Conservation (phyloP, 2,329 filamentous ascomycete genomes). For the Alternaria sp. region DNA sequence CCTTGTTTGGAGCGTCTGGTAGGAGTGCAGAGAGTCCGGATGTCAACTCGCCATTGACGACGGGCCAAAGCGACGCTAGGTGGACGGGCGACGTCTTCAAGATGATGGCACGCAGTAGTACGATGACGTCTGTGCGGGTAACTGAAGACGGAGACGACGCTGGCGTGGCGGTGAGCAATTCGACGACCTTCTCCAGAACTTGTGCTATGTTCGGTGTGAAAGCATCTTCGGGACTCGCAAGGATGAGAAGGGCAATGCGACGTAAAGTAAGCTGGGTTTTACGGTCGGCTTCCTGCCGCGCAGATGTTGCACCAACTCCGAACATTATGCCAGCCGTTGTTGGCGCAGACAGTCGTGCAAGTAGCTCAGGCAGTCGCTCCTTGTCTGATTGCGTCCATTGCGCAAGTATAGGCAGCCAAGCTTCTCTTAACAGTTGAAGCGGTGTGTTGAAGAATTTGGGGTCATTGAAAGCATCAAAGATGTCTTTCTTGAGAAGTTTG, state of each 20-base stretch:
- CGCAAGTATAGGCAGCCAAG: conserved; percentile 82
- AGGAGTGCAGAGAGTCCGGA: conserved; percentile 77
- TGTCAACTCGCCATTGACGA: conserved; percentile 85
- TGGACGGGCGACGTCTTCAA: conserved; percentile 81
- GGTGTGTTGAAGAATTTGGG: conserved; percentile 79
- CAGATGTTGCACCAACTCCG: conserved; percentile 94
- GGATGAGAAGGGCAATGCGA: conserved; percentile 77
- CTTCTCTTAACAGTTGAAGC: conserved; percentile 67
- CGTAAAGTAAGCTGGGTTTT: conserved; percentile 90
- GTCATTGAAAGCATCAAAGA: conserved; percentile 91
- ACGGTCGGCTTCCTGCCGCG: conserved; percentile 91
- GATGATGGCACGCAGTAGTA: conserved; percentile 81
- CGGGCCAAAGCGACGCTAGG: conserved; percentile 85
- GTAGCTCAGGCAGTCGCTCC: conserved; percentile 81
- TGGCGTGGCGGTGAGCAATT: conserved; percentile 81
- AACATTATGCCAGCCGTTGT: conserved; percentile 97
- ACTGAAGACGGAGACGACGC: conserved; percentile 91
- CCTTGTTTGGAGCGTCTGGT: conserved; percentile 69
- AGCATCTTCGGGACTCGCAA: conserved; percentile 77
- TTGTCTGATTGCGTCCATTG: conserved; percentile 89
- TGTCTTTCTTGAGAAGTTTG: conserved; percentile 91
- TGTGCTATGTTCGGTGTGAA: conserved; percentile 77
- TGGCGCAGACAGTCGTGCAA: conserved; percentile 79
- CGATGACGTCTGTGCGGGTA: conserved; percentile 87
- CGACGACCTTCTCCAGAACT: conserved; percentile 83